Evolutionary conservation across 2,329 filamentous ascomycete genomes (phyloP), one percentile per base, ranked within the genome.

Genomic region (Pyricularia grisea): DNA sequence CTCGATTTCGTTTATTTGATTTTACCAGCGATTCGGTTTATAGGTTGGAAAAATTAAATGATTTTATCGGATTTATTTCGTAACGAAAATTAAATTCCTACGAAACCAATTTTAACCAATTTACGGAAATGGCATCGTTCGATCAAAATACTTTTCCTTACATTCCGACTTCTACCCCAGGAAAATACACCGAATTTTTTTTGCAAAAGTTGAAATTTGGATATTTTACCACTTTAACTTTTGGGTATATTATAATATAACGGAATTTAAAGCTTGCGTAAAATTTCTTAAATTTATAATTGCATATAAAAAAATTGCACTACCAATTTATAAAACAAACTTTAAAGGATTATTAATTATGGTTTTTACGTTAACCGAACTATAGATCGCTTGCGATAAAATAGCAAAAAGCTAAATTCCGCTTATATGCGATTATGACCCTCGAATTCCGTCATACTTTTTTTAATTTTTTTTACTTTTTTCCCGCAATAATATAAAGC

Each of bases 351-450:
- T 78, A 0, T 90, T 88, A 0, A 71, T 82, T 4, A 88, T 89
- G 83, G 69, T 87, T 3, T 78, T 90, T 0, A 85, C 82, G 0
- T 72, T 85, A 0, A 71, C 87, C 2, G 86, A 89, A 68, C 74
- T 90, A 0, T 90, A 87, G 88, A 74, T 86, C 9, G 84, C 83
- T 0, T 81, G 83, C 36, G 87, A 90, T 70, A 82, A 77, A 67
- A 77, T 78, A 1, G 82, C 82, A 0, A 76, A 79, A 1, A 14
- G 68, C 1, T 69, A 76, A 0, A 77, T 79, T n/a, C 77, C 80
- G 0, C 70, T 86, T 4, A 72, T 90, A 0, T 7, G 5, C 0
- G 74, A 85, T 0, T 90, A 86, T 70, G 73, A 80, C 9, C 78
- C 82, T 0, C 81, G 81, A 4, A 74, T 90, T 0, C 78, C 80